Evolutionary conservation across 139 green algal species (phyloP).

Genomic region (Spirogloea muscicola): DNA sequence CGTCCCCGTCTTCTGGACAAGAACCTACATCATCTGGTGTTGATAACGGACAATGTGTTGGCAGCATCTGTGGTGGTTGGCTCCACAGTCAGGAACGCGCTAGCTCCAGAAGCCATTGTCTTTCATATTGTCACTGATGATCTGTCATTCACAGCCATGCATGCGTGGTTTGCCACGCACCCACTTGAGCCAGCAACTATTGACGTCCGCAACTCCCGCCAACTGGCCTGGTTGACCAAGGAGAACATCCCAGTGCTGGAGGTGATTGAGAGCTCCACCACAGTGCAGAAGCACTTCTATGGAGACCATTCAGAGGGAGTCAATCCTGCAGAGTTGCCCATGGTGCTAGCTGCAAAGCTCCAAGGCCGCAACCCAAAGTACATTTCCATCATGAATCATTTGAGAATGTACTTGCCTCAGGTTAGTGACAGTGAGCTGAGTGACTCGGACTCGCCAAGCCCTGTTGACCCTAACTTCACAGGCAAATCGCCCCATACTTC

Average conservation of each 20-base stretch:
- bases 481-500: too few relatives aligned
- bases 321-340: too few relatives aligned
- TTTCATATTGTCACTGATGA: slow-evolving; percentile 43
- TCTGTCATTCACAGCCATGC: slow-evolving; percentile 27
- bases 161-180: slow-evolving; percentile 33
- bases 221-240: slow-evolving; percentile 26
- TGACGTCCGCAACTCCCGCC: slow-evolving; percentile 17
- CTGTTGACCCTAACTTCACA: too few relatives aligned
- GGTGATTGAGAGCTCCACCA: too few relatives aligned
- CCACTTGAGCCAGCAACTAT: slow-evolving; percentile 9
- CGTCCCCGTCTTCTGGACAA: neutral
- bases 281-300: too few relatives aligned
- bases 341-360: too few relatives aligned
- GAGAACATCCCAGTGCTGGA: slow-evolving; percentile 30
- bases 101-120: slow-evolving; percentile 20
- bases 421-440: too few relatives aligned
- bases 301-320: too few relatives aligned
- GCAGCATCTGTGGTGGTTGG: slow-evolving; percentile 24
- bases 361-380: slow-evolving; percentile 41
- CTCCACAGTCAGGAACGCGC: slow-evolving; percentile 24
- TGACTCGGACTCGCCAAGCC: too few relatives aligned
- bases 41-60: slow-evolving; percentile 38
- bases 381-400: slow-evolving; percentile 33
- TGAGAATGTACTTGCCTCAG: slow-evolving; percentile 30
- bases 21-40: slow-evolving; percentile 6